Evolutionary conservation across 2,329 filamentous ascomycete species (phyloP), one percentile per base, ranked within the genome.

Genomic region (Trichoderma oligosporum): DNA sequence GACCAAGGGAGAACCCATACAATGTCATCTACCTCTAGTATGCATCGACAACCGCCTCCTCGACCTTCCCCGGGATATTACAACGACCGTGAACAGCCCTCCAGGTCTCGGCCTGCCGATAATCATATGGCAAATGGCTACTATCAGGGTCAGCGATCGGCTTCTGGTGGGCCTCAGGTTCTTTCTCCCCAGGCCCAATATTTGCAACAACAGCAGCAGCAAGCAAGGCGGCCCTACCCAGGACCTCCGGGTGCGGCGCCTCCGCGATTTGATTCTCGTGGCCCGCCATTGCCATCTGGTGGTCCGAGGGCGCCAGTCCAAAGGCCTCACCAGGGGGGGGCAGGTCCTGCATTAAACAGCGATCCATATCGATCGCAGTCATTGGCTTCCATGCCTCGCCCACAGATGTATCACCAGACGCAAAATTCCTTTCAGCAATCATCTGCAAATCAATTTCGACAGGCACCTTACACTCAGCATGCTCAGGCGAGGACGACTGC

Each of bases 351-450:
- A 42, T 73, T 95, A 73, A 94, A 94, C 69, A 86, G 84, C 33
- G 93, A 97, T 72, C 80, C 87, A 5, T 95, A 91, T 74, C 85
- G 94, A 59, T 95, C 94, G n/a, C 91, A 96, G 66, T 97, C 93
- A 31, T 85, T 99, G 68, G 93, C 91, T 35, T 86, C 85, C 61
- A 81, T 82, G 62, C 81, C 87, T 52, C 84, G 91, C 61, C 90
- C 88, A 33, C 84, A 84, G 60, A 83, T 87, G 73, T 89, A 91
- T 68, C 82, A 85, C 56, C 82, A 81, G 47, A 82, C 83, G 14
- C 78, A 83, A 11, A 82, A 75, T 66, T 78, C 78, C 45, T 87
- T 84, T 68, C 82, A 85, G 60, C 79, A 82, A 70, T 64, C 86
- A 11, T 85, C 89, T 24, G 86, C 88, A 51, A 88, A 86, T 68